phyloP scores from a whole-genome alignment of 768 basidiomycete genomes.

The Cytidiella melzeri region DNA sequence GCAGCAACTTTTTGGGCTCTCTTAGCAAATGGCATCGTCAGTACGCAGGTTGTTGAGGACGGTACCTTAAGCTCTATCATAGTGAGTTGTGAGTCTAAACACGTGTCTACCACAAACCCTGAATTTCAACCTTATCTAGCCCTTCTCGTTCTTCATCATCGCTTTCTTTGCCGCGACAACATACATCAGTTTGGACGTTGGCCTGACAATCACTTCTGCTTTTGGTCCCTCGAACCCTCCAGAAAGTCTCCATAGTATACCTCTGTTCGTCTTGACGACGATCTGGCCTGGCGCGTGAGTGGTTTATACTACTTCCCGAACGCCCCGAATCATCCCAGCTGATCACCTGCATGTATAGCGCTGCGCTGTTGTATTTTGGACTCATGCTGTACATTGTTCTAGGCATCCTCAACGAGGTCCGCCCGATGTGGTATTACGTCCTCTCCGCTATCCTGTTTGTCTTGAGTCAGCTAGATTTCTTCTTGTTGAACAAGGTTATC shows the following conservation, averaged over 20 bases:
- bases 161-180: constrained; percentile 65
- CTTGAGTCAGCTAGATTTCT: constrained; percentile 76
- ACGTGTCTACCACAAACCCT: background rate
- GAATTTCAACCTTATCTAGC: constrained; percentile 39
- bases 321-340: background rate
- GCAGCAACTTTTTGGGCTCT: constrained; percentile 76
- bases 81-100: constrained; percentile 36
- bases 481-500: constrained; percentile 71
- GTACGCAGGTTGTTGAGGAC: constrained; percentile 91
- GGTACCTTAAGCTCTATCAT: constrained; percentile 69
- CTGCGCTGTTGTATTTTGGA: constrained; percentile 60
- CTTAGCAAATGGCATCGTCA: constrained; percentile 69
- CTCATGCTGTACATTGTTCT: constrained; percentile 82
- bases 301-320: background rate
- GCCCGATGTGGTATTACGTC: constrained; percentile 76
- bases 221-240: constrained; percentile 59
- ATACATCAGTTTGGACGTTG: constrained; percentile 84
- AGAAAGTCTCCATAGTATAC: constrained; percentile 50
- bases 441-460: constrained; percentile 73
- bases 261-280: constrained; percentile 75
- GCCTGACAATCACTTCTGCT: constrained; percentile 53
- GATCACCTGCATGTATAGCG: constrained; percentile 31
- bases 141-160: constrained; percentile 49
- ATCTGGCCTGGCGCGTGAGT: constrained; percentile 77
- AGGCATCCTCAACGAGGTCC: constrained; percentile 65